Percentiles rank a stretch among this genome's conserved stretches.
Conservation (phyloP, 768 basidiomycete genomes). For the Psilocybe tampanensis region DNA sequence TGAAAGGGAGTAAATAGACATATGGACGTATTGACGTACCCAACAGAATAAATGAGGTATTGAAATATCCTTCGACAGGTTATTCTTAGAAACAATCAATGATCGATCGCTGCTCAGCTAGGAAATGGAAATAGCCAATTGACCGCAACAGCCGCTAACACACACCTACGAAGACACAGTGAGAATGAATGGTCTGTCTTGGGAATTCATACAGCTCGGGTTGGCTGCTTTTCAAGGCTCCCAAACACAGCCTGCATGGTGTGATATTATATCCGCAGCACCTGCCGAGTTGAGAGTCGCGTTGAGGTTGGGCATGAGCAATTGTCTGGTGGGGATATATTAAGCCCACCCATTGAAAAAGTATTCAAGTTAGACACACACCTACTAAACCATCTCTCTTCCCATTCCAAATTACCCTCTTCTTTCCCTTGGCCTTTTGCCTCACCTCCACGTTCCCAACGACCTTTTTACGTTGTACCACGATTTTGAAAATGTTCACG, state of each 20-base stretch:
- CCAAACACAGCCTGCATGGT: conserved; percentile 11
- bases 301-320: too few relatives aligned
- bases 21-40: neutral
- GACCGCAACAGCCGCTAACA: conserved; percentile 5
- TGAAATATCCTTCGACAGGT: neutral
- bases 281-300: neutral
- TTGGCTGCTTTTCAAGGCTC: conserved; percentile 8
- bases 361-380: neutral
- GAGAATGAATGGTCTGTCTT: conserved; percentile 13
- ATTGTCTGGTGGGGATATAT: conserved; percentile 16
- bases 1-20: neutral
- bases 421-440: conserved; percentile 16
- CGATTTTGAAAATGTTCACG: conserved; percentile 20
- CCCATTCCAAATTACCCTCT: conserved; percentile 4
- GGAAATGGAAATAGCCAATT: conserved; percentile 16
- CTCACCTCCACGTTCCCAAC: too few relatives aligned
- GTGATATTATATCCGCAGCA: conserved; percentile 23
- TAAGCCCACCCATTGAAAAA: conserved; percentile 9
- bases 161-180: conserved; percentile 12
- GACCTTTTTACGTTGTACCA: conserved; percentile 6
- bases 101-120: conserved; percentile 14
- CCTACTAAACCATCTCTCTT: neutral
- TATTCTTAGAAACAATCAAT: conserved; percentile 12
- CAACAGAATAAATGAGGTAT: neutral
- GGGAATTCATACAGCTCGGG: conserved; percentile 6